phyloP scores from a whole-genome alignment of 768 basidiomycete genomes.

The Grammothele lineata region DNA sequence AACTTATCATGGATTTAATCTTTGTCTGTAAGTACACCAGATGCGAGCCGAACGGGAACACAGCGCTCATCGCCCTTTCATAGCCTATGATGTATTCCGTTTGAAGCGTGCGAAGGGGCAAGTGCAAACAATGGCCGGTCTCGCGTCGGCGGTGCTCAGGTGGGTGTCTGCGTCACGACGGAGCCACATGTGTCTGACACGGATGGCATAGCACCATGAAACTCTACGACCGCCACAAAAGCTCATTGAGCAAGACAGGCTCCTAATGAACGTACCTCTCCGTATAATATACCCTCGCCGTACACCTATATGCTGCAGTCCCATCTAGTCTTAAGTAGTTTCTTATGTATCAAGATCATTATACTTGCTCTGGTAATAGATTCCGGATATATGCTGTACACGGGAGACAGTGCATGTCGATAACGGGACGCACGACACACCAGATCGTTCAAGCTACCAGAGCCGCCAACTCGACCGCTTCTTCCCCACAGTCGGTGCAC shows the following conservation, averaged over 20 bases:
- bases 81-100: constrained; percentile 79
- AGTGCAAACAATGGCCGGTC: constrained; percentile 62
- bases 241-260: constrained; percentile 33
- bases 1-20: constrained; percentile 79
- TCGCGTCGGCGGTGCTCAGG: constrained; percentile 73
- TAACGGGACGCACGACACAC: too few relatives aligned
- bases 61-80: background rate
- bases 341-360: too few relatives aligned
- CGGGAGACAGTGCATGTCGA: too few relatives aligned
- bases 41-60: background rate
- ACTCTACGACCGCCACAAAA: constrained; percentile 70
- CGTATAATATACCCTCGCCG: constrained; percentile 10
- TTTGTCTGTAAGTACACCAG: constrained; percentile 73
- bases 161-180: constrained; percentile 29
- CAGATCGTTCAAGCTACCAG: constrained; percentile 21
- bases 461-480: constrained; percentile 18
- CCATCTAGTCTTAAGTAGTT: background rate
- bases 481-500: background rate
- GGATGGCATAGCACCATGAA: constrained; percentile 56
- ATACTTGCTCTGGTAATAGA: too few relatives aligned
- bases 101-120: constrained; percentile 56
- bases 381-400: too few relatives aligned
- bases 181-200: constrained; percentile 3
- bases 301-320: constrained; percentile 1
- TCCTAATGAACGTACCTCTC: constrained; percentile 3